phyloP scores from a whole-genome alignment of 2,329 filamentous ascomycete genomes.

The Botryosphaeria dothidea region DNA sequence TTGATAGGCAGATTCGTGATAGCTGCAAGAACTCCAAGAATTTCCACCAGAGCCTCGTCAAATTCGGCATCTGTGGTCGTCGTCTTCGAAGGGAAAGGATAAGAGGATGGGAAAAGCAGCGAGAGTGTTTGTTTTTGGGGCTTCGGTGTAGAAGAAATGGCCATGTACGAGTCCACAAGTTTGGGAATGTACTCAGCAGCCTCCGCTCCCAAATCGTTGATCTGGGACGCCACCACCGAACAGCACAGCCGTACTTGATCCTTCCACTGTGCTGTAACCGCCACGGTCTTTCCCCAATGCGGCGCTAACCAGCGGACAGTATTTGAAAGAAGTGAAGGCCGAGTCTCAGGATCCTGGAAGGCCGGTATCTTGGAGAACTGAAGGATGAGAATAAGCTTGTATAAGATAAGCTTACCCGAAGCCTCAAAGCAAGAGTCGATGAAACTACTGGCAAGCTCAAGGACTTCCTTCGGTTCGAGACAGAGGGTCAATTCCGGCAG shows the following conservation, averaged over 20 bases:
- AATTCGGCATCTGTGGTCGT: constrained; percentile 65
- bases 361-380: constrained; percentile 83
- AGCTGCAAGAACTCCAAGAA: constrained; percentile 83
- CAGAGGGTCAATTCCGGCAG: constrained; percentile 83
- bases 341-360: constrained; percentile 77
- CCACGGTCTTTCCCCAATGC: constrained; percentile 79
- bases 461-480: constrained; percentile 78
- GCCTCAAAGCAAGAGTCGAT: constrained; percentile 86
- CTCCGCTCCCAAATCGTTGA: constrained; percentile 74
- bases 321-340: constrained; percentile 72
- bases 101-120: constrained; percentile 83
- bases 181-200: constrained; percentile 89
- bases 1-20: constrained; percentile 73
- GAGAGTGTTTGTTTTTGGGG: constrained; percentile 66
- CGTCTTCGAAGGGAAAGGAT: constrained; percentile 79
- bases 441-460: constrained; percentile 89
- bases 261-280: constrained; percentile 81
- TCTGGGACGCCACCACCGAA: constrained; percentile 85
- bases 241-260: constrained; percentile 93
- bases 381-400: constrained; percentile 89
- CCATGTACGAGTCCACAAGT: constrained; percentile 84
- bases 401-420: constrained; percentile 87
- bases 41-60: constrained; percentile 85
- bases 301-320: constrained; percentile 89
- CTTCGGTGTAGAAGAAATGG: constrained; percentile 68